Base-by-base conservation (phyloP, 441 rosid species). In the Croton laevigatus region DNA sequence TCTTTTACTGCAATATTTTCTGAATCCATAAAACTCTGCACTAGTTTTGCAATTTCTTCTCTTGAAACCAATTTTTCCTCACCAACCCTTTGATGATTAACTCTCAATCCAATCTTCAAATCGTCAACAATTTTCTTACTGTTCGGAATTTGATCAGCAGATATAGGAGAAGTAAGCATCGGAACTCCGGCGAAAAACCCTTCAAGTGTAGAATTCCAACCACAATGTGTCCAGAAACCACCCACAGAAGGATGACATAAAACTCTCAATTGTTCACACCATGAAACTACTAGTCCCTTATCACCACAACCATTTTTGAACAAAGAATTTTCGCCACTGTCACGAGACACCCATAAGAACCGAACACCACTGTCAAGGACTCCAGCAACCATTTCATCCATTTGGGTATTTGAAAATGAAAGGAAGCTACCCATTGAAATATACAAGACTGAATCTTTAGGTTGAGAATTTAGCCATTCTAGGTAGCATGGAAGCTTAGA, bases 1-100 rank as follows among this genome's bases (percentile, higher is more conserved):
- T 73, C 77, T 55, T 65, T 76, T 19, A 60, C 80, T 62, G 76
- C 82, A 2, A 3, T 16, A 36, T 19, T 73, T 22, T 76, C 75
- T 40, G 62, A 4, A 76, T 82, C 80, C 88, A 84, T 83, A 32
- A 84, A 81, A 45, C 55, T 65, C 20, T 19, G 23, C 65, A 81
- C 71, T 3, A 72, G 54, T 23, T 7, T 54, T 0, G 64, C 71
- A 37, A 81, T 62, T 34, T 70, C 71, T 3, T 65, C 78, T 23
- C 80, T 44, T 8, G 65, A 58, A 45, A 63, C 65, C 71, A 79
- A 16, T 14, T n/a, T 45, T 14, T 67, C n/a, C n/a, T 27, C 59
- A 6, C 22, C 71, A 16, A 22, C 49, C 10, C 49, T 14, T 45
- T 14, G 49, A 46, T 36, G 51, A 9, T 45, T 14, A 3, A 45